Percentiles rank a stretch among this genome's conserved stretches.
These are phyloP conservation scores for Penicillium flavigenum DNA, from an alignment of 495 filamentous ascomycete genomes.

Conservation along the genomic window DNA sequence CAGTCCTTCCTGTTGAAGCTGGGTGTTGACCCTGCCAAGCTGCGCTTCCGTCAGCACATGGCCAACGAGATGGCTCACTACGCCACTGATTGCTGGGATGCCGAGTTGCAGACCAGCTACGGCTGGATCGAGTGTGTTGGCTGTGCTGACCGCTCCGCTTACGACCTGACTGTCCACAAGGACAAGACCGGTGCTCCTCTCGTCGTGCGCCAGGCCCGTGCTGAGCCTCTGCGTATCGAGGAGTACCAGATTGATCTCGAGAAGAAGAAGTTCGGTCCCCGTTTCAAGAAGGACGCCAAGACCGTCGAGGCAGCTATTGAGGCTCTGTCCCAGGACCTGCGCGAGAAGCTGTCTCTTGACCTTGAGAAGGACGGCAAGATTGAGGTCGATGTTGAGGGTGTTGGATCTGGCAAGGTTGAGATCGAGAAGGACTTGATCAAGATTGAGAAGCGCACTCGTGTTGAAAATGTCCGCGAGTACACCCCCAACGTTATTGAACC, in stretches of 20 bases:
- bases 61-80: slow-evolving; percentile 83
- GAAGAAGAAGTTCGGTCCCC: slow-evolving; percentile 80
- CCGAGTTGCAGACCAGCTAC: slow-evolving; percentile 72
- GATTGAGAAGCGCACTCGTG: slow-evolving; percentile 67
- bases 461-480: slow-evolving; percentile 72
- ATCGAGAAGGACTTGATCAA: slow-evolving; percentile 67
- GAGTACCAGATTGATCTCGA: slow-evolving; percentile 75
- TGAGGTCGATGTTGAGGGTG: slow-evolving; percentile 61
- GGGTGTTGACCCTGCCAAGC: slow-evolving; percentile 66
- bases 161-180: slow-evolving; percentile 74
- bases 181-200: slow-evolving; percentile 78
- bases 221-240: slow-evolving; percentile 66
- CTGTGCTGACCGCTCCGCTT: slow-evolving; percentile 79
- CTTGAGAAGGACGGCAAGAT: slow-evolving; percentile 66
- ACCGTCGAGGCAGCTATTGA: slow-evolving; percentile 68
- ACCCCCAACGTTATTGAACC: slow-evolving; percentile 85
- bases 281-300: slow-evolving; percentile 79
- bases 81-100: slow-evolving; percentile 82
- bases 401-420: slow-evolving; percentile 65
- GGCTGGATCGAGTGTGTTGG: slow-evolving; percentile 89
- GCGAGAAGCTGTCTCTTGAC: slow-evolving; percentile 66
- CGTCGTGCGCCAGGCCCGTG: slow-evolving; percentile 64
- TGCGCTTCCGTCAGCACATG: slow-evolving; percentile 86
- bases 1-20: slow-evolving; percentile 69
- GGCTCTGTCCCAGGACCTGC: slow-evolving; percentile 64